These are phyloP conservation scores for Colletotrichum melonis DNA, from an alignment of 2,329 filamentous ascomycete species.

Conservation along the genomic window DNA sequence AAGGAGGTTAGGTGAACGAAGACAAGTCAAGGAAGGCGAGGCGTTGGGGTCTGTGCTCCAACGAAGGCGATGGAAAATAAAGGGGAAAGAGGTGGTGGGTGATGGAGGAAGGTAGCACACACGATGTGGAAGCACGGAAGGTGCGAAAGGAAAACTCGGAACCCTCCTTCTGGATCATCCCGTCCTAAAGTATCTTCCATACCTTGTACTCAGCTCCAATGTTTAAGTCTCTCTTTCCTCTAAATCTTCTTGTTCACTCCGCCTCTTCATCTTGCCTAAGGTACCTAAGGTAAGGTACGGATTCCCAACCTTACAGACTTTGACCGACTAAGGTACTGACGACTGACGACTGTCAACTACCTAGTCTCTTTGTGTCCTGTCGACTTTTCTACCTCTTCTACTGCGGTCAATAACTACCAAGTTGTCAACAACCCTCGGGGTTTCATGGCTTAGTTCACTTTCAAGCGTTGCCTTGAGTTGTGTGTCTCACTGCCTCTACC, in stretches of 20 bases:
- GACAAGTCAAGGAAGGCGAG: not conserved
- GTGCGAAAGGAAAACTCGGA: slow-evolving; percentile 18
- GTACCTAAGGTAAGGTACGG: too few relatives aligned
- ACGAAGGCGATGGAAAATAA: not conserved
- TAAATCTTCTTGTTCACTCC: not conserved
- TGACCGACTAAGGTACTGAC: too few relatives aligned
- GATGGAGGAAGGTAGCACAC: not conserved
- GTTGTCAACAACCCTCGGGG: not conserved
- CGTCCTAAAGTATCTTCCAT: not conserved
- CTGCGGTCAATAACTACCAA: not conserved
- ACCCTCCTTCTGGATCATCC: slow-evolving; percentile 17
- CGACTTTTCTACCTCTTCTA: not conserved
- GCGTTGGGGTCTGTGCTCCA: not conserved
- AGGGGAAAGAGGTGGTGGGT: not conserved
- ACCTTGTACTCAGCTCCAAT: too few relatives aligned
- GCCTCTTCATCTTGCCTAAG: too few relatives aligned
- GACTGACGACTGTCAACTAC: not conserved
- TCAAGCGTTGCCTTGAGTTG: not conserved
- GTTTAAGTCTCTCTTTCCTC: slow-evolving; percentile 4
- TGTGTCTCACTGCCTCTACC: not conserved
- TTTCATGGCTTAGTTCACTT: not conserved
- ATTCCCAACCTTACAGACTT: too few relatives aligned
- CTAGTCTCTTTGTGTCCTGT: not conserved
- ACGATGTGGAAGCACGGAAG: slow-evolving; percentile 28
- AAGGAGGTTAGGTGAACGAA: not conserved